Percentiles rank a stretch among this genome's conserved stretches.
These are phyloP conservation scores for Cetradonia linearis DNA, from an alignment of 495 filamentous ascomycete genomes.

Conservation along the genomic window DNA sequence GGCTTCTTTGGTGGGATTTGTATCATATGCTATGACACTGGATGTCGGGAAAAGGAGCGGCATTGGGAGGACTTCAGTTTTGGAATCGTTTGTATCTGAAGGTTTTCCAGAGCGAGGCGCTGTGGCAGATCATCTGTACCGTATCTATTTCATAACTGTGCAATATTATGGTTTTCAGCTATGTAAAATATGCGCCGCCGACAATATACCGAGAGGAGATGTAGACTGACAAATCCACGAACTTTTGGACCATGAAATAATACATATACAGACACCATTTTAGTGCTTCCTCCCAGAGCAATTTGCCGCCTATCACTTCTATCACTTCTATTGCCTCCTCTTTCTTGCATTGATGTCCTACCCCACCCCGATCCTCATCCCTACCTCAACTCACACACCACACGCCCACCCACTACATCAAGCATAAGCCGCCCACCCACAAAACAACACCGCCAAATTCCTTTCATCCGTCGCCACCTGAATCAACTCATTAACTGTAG, in stretches of 20 bases:
- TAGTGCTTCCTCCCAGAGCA: neutral
- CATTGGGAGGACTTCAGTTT: neutral
- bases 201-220: neutral
- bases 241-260: neutral
- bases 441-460: slow-evolving; percentile 86
- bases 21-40: slow-evolving; percentile 1
- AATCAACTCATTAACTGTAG: slow-evolving; percentile 93
- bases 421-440: slow-evolving; percentile 66
- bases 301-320: neutral
- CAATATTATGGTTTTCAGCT: neutral
- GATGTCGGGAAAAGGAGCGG: neutral
- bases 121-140: neutral
- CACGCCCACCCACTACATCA: neutral
- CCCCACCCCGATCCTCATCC: too few species aligned
- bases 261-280: neutral
- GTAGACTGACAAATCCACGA: neutral
- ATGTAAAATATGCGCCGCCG: neutral
- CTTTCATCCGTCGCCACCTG: slow-evolving; percentile 88
- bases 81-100: neutral
- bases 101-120: neutral
- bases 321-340: neutral
- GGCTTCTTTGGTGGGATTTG: slow-evolving; percentile 5
- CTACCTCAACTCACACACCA: too few species aligned
- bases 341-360: neutral
- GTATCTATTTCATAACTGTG: neutral